These are phyloP conservation scores for Tirmania nivea DNA, from an alignment of 495 filamentous ascomycete species.

Conservation along the genomic window DNA sequence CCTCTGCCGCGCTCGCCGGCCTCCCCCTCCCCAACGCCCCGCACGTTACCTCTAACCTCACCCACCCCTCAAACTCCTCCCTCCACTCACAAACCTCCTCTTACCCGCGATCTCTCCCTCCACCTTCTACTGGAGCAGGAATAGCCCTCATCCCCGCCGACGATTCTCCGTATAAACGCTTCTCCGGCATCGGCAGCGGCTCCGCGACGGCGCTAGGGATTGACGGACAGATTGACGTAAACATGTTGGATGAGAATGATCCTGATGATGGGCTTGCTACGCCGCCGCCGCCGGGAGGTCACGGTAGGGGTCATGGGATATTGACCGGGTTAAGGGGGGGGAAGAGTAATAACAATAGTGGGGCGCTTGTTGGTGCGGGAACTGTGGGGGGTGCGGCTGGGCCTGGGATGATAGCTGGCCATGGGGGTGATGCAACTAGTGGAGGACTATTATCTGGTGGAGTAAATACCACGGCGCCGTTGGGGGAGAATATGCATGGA, in stretches of 20 bases:
- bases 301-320: background rate
- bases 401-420: background rate
- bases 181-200: background rate
- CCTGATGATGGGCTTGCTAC: no score
- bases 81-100: no score
- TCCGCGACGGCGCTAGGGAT: background rate
- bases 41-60: no score
- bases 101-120: no score
- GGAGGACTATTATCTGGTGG: no score
- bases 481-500: constrained; percentile 8
- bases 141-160: no score
- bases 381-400: background rate
- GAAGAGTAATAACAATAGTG: no score
- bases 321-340: background rate
- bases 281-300: background rate
- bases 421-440: background rate
- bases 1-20: no score
- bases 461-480: background rate
- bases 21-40: no score
- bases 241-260: background rate
- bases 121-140: no score
- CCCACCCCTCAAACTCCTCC: no score
- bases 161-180: background rate
- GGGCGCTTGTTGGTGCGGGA: background rate
- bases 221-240: background rate